These are phyloP conservation scores for Penicillium corylophilum DNA, from an alignment of 2,329 filamentous ascomycete genomes.

Conservation along the genomic window DNA sequence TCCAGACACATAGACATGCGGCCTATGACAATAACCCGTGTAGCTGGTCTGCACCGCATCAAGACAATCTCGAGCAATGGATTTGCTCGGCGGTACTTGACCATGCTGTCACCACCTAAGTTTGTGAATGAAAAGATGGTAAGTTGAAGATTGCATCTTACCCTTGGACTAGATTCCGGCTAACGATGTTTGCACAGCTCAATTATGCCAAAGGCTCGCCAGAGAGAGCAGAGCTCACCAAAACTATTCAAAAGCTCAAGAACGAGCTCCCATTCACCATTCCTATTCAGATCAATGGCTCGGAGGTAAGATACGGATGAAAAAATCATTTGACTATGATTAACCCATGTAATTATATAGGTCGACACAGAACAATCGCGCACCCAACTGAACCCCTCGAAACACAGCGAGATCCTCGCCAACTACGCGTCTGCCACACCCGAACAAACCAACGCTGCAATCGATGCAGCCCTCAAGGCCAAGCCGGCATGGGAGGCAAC, in stretches of 20 bases:
- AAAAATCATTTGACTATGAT: background rate
- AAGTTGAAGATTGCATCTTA: background rate
- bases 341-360: slow-evolving; percentile 1
- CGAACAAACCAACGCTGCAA: slow-evolving; percentile 15
- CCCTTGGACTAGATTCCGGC: background rate
- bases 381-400: slow-evolving; percentile 20
- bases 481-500: slow-evolving; percentile 67
- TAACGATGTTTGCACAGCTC: slow-evolving; percentile 4
- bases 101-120: slow-evolving; percentile 23
- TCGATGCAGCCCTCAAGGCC: slow-evolving; percentile 19
- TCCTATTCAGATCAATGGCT: slow-evolving; percentile 17
- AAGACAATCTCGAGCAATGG: slow-evolving; percentile 3
- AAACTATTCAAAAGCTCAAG: slow-evolving; percentile 16
- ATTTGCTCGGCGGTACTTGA: slow-evolving; percentile 10
- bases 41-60: slow-evolving; percentile 4
- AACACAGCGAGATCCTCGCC: slow-evolving; percentile 23
- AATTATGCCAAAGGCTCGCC: slow-evolving; percentile 20
- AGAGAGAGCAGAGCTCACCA: slow-evolving; percentile 17
- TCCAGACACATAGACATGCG: slow-evolving; percentile 7
- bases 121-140: slow-evolving; percentile 29
- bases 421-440: slow-evolving; percentile 22
- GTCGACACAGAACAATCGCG: slow-evolving; percentile 15
- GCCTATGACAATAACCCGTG: slow-evolving; percentile 7
- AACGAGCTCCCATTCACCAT: slow-evolving; percentile 18
- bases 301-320: slow-evolving; percentile 10